Conservation (phyloP, 2,329 filamentous ascomycete species). For the Colletotrichum kahawae region DNA sequence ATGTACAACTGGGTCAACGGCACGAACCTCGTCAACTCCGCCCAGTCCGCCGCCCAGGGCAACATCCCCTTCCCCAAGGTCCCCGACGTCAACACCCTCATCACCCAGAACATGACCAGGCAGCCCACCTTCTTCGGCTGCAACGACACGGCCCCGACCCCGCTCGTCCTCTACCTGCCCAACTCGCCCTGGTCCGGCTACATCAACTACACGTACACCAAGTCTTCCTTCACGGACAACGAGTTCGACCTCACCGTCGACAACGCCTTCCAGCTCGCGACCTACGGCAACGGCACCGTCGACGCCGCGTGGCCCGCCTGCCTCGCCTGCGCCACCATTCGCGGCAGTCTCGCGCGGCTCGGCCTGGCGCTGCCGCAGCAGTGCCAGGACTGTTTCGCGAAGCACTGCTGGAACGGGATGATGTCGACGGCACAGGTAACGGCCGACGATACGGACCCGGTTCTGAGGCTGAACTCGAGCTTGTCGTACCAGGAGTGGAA, state of each 20-base stretch:
- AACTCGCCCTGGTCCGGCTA: conserved; percentile 33
- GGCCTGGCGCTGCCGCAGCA: conserved; percentile 24
- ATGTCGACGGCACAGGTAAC: conserved; percentile 14
- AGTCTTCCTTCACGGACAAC: conserved; percentile 27
- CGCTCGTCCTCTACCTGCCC: conserved; percentile 32
- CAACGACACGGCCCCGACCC: conserved; percentile 23
- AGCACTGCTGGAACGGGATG: conserved; percentile 31
- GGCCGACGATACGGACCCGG: conserved; percentile 22
- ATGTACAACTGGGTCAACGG: conserved; percentile 31
- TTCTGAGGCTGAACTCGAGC: conserved; percentile 23
- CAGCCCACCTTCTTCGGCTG: conserved; percentile 34
- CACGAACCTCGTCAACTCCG: conserved; percentile 26
- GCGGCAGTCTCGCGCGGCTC: conserved; percentile 62
- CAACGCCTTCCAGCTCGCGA: conserved; percentile 82
- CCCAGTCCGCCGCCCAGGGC: conserved; percentile 25
- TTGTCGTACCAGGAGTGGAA: conserved; percentile 30
- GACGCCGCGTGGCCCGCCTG: conserved; percentile 77
- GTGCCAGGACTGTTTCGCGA: conserved; percentile 29
- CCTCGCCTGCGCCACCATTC: conserved; percentile 80
- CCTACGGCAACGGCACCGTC: conserved; percentile 75
- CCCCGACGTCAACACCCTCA: conserved; percentile 29
- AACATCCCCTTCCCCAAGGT: conserved; percentile 32
- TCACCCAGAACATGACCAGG: conserved; percentile 27
- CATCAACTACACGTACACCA: conserved; percentile 28
- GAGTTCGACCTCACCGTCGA: conserved; percentile 28